These are phyloP conservation scores for Fonsecaea monophora DNA, from an alignment of 2,329 filamentous ascomycete genomes.

Conservation along the genomic window DNA sequence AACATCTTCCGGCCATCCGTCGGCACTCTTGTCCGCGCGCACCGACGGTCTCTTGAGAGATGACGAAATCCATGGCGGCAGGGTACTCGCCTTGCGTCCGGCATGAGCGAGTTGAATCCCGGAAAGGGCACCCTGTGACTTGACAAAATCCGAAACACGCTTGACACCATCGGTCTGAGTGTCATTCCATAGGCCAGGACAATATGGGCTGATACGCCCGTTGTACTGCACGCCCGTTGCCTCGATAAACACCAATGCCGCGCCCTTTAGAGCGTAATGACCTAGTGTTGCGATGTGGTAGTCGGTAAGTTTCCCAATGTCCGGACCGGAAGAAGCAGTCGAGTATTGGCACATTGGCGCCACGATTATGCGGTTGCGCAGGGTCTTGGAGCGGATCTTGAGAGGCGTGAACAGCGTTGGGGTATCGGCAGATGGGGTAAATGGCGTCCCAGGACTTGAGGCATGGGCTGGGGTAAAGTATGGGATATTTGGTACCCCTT, in stretches of 20 bases:
- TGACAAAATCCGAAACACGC: constrained; percentile 76
- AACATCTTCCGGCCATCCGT: constrained; percentile 40
- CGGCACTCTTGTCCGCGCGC: constrained; percentile 32
- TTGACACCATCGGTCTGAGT: constrained; percentile 50
- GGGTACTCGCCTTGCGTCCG: constrained; percentile 67
- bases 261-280: constrained; percentile 40
- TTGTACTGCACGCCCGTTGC: constrained; percentile 76
- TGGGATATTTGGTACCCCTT: constrained; percentile 35
- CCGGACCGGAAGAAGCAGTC: constrained; percentile 39
- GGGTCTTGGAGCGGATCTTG: constrained; percentile 59
- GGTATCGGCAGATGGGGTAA: constrained; percentile 23
- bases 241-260: constrained; percentile 64
- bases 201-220: constrained; percentile 73
- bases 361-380: constrained; percentile 63
- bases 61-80: constrained; percentile 57
- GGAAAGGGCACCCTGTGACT: constrained; percentile 77
- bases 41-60: constrained; percentile 38
- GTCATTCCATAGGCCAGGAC: constrained; percentile 47
- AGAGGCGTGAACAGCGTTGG: constrained; percentile 52
- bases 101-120: constrained; percentile 84
- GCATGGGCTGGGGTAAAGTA: constrained; percentile 39
- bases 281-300: constrained; percentile 54
- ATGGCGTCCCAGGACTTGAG: constrained; percentile 31
- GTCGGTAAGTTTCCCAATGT: constrained; percentile 51
- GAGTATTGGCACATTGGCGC: constrained; percentile 66